Evolutionary conservation across 805 yeast genomes (phyloP).

Genomic region (Candida argentea): DNA sequence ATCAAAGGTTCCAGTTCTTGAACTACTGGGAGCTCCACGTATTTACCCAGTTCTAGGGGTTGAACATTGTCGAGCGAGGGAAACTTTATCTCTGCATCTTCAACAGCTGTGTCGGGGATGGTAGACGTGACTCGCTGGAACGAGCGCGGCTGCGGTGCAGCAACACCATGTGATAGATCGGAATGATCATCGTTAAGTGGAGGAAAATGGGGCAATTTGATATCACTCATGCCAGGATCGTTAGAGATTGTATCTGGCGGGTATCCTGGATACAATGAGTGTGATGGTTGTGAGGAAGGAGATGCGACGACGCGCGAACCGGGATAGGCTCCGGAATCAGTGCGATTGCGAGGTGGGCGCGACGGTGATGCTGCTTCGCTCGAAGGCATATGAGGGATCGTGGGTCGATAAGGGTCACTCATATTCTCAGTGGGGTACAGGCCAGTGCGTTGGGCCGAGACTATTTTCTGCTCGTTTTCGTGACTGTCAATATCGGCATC

Average conservation of each 20-base stretch:
- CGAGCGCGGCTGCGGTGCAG: neutral
- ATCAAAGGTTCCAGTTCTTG: conserved; percentile 33
- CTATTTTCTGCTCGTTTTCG: neutral
- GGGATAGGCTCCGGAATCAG: neutral
- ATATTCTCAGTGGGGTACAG: no score
- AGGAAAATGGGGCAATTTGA: neutral
- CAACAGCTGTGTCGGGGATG: conserved; percentile 7
- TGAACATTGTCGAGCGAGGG: conserved; percentile 10
- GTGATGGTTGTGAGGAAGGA: neutral
- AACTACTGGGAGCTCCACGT: conserved; percentile 6
- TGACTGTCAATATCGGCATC: no score
- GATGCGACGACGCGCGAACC: neutral
- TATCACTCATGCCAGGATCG: conserved; percentile 4
- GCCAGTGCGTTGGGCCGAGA: neutral
- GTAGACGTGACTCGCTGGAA: conserved; percentile 6
- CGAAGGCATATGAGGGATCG: neutral
- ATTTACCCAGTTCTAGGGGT: conserved; percentile 4
- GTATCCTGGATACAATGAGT: conserved; percentile 2
- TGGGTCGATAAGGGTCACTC: neutral
- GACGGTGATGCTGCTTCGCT: neutral
- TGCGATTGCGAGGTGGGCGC: neutral
- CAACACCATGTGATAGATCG: neutral
- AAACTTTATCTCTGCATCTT: conserved; percentile 6
- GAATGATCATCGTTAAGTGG: neutral
- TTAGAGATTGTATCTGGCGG: conserved; percentile 5